These are phyloP conservation scores for Rhynchosporium graminicola DNA, from an alignment of 2,329 filamentous ascomycete genomes.

Conservation along the genomic window DNA sequence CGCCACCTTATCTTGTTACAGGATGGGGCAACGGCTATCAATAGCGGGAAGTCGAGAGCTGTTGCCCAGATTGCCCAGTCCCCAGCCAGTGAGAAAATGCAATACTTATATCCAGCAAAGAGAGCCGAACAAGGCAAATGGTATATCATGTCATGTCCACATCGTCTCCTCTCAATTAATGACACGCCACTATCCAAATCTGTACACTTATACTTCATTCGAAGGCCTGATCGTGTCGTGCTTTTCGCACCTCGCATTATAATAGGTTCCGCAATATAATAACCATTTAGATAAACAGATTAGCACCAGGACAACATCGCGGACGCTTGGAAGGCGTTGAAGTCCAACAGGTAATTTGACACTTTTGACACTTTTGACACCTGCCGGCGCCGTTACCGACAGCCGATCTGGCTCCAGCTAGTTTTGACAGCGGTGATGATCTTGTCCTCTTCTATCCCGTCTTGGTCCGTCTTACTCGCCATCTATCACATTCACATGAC, in stretches of 20 bases:
- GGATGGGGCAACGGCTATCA: constrained; percentile 7
- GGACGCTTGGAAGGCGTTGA: background rate
- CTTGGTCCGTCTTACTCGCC: background rate
- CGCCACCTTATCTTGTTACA: background rate
- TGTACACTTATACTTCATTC: too few relatives aligned
- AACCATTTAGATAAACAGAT: too few relatives aligned
- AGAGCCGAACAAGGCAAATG: too few relatives aligned
- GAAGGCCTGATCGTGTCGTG: too few relatives aligned
- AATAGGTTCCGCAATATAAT: too few relatives aligned
- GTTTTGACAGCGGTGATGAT: background rate
- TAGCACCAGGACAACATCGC: background rate
- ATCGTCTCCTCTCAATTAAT: too few relatives aligned
- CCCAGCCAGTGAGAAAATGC: too few relatives aligned
- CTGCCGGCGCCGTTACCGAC: background rate
- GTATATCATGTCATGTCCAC: too few relatives aligned
- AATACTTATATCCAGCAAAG: too few relatives aligned
- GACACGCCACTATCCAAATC: too few relatives aligned
- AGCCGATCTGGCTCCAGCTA: background rate
- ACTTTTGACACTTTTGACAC: background rate
- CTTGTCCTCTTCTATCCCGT: background rate
- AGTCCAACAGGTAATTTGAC: background rate
- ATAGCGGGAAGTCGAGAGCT: constrained; percentile 3
- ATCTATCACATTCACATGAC: background rate
- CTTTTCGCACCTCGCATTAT: too few relatives aligned
- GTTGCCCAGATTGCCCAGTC: background rate